Evolutionary conservation across 1,284 basidiomycete species (phyloP).

Genomic region (Fistulina hepatica): DNA sequence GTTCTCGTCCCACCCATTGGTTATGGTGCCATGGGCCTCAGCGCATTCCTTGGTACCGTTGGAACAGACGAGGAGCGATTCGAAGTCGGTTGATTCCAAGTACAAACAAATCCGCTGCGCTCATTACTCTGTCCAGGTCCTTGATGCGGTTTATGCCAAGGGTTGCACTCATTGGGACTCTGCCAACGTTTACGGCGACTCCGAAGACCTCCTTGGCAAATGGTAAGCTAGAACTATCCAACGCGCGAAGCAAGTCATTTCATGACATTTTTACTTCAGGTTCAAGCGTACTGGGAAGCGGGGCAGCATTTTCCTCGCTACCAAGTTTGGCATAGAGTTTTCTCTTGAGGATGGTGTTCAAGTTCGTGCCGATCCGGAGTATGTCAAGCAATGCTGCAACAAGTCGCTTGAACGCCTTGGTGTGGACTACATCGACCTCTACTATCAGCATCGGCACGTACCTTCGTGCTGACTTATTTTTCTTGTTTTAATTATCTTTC

Average conservation of each 20-base stretch:
- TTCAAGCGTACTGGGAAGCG: constrained; percentile 23
- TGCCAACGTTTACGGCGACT: constrained; percentile 32
- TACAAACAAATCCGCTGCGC: background rate
- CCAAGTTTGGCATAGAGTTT: constrained; percentile 24
- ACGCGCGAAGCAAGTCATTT: background rate
- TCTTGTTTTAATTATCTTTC: background rate
- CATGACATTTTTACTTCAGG: constrained; percentile 8
- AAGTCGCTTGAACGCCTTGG: constrained; percentile 27
- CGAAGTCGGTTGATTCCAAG: background rate
- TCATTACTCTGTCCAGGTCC: constrained; percentile 18
- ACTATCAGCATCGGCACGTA: constrained; percentile 20
- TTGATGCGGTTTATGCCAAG: constrained; percentile 28
- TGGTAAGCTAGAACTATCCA: too few relatives aligned
- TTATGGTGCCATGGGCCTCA: background rate
- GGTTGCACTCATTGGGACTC: constrained; percentile 36
- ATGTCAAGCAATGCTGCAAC: constrained; percentile 21
- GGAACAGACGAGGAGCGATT: constrained; percentile 4
- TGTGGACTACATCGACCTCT: constrained; percentile 25
- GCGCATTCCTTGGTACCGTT: background rate
- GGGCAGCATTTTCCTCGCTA: constrained; percentile 26
- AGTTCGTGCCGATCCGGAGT: constrained; percentile 15
- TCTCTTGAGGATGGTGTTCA: background rate
- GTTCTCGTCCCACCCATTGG: background rate
- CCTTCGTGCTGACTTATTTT: background rate
- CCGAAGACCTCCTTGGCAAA: constrained; percentile 34